Base-by-base conservation (phyloP, 305 asterid species). In the Fraxinus floribunda region DNA sequence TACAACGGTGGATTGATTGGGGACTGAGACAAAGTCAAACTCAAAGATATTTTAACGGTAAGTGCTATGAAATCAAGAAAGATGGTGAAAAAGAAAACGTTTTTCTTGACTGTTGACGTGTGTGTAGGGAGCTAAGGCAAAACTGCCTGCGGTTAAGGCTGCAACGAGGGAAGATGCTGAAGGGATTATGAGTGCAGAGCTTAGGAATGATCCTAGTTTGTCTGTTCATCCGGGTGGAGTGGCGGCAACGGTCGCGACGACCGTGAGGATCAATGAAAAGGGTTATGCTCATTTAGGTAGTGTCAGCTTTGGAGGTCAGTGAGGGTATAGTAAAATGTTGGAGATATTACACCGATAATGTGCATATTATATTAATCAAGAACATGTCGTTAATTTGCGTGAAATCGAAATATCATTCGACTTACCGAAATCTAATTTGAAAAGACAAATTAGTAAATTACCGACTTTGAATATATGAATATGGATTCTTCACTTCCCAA, bases 131-230 rank as follows among this genome's bases (percentile, higher is more conserved):
- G 94, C 94, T 30, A 16, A 81, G 41, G 38, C 79, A 71, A 39
- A 88, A 83, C 81, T 90, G 39, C 79, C 88, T 0, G 87, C 84
- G 1, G 93, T 90, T 76, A 90, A 85, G 91, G 86, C 52, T 41
- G 94, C 85, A 39, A 90, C 91, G 9, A 75, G 88, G 76, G 90
- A 90, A 35, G 95, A 91, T 32, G 95, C 93, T 0, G 91, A 90
- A 78, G 92, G 88, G 57, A 84, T 90, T 10, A 74, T 64, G 24
- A 78, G 72, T 2, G 95, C 93, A 10, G 92, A 90, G 90, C 64
- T 85, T 3, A 76, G 88, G 36, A 89, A 88, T 75, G 85, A 86
- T 83, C 88, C 80, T 1, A 74, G 79, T 6, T 8, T 88, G 86
- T 66, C 62, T 77, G 77, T 79, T 7, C 79, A 80, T 52, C 83